Evolutionary conservation across 2,329 filamentous ascomycete genomes (phyloP).

Genomic region (Harringtonia aguacate): DNA sequence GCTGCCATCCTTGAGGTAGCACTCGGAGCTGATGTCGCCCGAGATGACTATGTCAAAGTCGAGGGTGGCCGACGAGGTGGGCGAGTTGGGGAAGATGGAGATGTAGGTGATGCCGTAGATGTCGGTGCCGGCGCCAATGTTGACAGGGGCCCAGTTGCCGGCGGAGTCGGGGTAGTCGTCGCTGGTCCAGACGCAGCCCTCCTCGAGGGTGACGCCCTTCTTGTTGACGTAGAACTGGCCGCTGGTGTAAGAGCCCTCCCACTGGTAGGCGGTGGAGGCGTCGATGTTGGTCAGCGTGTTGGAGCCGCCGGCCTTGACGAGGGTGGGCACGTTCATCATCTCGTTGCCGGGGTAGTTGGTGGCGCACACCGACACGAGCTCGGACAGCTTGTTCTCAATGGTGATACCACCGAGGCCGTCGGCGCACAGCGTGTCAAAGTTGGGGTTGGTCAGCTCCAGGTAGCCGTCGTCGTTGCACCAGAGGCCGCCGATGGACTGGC

Average conservation of each 20-base stretch:
- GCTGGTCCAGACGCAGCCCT: slow-evolving; percentile 68
- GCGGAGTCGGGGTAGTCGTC: slow-evolving; percentile 36
- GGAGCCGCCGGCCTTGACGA: slow-evolving; percentile 46
- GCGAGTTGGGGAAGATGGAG: slow-evolving; percentile 74
- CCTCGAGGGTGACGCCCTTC: slow-evolving; percentile 50
- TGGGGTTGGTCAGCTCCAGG: slow-evolving; percentile 64
- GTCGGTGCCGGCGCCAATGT: slow-evolving; percentile 70
- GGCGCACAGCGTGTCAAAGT: slow-evolving; percentile 63
- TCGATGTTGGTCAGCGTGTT: slow-evolving; percentile 66
- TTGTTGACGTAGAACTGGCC: slow-evolving; percentile 98
- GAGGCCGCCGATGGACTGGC: slow-evolving; percentile 81
- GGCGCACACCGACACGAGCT: slow-evolving; percentile 69
- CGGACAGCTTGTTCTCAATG: slow-evolving; percentile 62
- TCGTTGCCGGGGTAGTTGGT: slow-evolving; percentile 95
- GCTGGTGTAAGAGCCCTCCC: slow-evolving; percentile 64
- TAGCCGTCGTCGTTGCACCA: slow-evolving; percentile 64
- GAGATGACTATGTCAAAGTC: slow-evolving; percentile 70
- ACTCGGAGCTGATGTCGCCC: slow-evolving; percentile 49
- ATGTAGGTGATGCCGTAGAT: slow-evolving; percentile 59
- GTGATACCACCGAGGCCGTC: slow-evolving; percentile 58
- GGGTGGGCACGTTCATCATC: slow-evolving; percentile 70
- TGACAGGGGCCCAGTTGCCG: slow-evolving; percentile 82
- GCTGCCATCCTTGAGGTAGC: slow-evolving; percentile 54
- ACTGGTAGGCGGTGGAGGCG: slow-evolving; percentile 62
- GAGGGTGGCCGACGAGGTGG: slow-evolving; percentile 59